Conservation (phyloP, 805 yeast genomes). For the Lipomyces kockii region DNA sequence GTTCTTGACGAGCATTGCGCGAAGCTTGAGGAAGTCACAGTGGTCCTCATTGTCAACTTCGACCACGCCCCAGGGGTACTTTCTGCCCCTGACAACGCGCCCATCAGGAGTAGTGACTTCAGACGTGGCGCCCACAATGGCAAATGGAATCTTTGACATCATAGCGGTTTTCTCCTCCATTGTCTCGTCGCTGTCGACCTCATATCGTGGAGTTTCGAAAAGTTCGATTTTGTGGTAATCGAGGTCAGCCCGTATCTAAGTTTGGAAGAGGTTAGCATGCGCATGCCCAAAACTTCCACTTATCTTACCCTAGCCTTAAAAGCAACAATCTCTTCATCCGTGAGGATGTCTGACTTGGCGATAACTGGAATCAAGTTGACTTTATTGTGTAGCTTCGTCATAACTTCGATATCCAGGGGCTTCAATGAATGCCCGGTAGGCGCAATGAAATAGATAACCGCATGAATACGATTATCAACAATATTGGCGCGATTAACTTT, state of each 20-base stretch:
- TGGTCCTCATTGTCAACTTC: constrained; percentile 95
- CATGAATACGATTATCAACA: constrained; percentile 87
- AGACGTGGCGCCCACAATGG: constrained; percentile 89
- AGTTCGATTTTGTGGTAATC: constrained; percentile 70
- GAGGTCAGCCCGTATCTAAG: constrained; percentile 68
- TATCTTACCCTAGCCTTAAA: constrained; percentile 63
- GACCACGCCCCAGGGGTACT: constrained; percentile 95
- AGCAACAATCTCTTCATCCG: constrained; percentile 77
- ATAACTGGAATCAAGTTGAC: constrained; percentile 93
- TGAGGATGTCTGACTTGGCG: constrained; percentile 91
- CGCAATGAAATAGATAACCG: constrained; percentile 89
- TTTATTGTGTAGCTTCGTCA: constrained; percentile 85
- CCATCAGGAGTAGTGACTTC: constrained; percentile 74
- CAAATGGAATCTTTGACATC: constrained; percentile 80
- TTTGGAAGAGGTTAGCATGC: background rate
- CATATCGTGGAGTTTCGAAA: constrained; percentile 78
- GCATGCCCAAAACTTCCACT: background rate
- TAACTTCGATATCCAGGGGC: constrained; percentile 84
- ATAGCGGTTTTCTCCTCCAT: constrained; percentile 66
- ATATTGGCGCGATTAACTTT: constrained; percentile 72
- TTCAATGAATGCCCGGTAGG: constrained; percentile 95
- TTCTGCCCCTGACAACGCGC: constrained; percentile 82
- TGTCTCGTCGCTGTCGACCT: constrained; percentile 84
- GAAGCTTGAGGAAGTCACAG: constrained; percentile 85
- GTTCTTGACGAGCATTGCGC: constrained; percentile 86